Conservation (phyloP, 2,329 filamentous ascomycete genomes). For the Cercospora berteroae region DNA sequence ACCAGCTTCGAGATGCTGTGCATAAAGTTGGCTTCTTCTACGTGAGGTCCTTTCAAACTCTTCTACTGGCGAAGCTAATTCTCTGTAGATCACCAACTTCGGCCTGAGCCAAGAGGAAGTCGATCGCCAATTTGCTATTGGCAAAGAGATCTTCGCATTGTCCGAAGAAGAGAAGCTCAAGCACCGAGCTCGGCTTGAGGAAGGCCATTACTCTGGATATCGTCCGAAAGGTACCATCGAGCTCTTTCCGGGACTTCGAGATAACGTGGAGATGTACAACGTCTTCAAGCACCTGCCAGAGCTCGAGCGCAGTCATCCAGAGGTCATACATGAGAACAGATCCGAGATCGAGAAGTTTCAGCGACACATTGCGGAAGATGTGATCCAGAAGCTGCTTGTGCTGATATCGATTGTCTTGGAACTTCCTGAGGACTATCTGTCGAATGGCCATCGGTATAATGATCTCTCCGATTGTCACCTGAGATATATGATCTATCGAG, state of each 20-base stretch:
- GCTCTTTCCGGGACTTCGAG: slow-evolving; percentile 33
- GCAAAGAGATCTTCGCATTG: slow-evolving; percentile 57
- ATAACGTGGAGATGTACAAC: slow-evolving; percentile 62
- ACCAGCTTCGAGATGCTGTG: slow-evolving; percentile 55
- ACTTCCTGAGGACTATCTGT: slow-evolving; percentile 58
- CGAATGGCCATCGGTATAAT: slow-evolving; percentile 58
- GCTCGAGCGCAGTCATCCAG: slow-evolving; percentile 29
- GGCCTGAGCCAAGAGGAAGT: slow-evolving; percentile 61
- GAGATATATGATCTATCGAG: slow-evolving; percentile 35
- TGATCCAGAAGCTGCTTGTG: slow-evolving; percentile 57
- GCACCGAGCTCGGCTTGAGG: slow-evolving; percentile 43
- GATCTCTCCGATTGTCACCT: slow-evolving; percentile 42
- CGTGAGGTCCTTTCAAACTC: slow-evolving; percentile 37
- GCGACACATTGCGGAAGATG: slow-evolving; percentile 52
- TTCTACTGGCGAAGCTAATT: neutral
- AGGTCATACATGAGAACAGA: slow-evolving; percentile 48
- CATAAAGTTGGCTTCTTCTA: slow-evolving; percentile 59
- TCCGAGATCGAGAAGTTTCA: slow-evolving; percentile 58
- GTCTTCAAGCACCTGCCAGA: slow-evolving; percentile 50
- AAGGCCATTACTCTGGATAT: slow-evolving; percentile 37
- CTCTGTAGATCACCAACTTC: slow-evolving; percentile 50
- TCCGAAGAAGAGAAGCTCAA: slow-evolving; percentile 59
- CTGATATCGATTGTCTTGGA: slow-evolving; percentile 62
- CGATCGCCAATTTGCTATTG: slow-evolving; percentile 61
- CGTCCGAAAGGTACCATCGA: slow-evolving; percentile 27